These are phyloP conservation scores for Lentinus brumalis DNA, from an alignment of 768 basidiomycete genomes.

Conservation along the genomic window DNA sequence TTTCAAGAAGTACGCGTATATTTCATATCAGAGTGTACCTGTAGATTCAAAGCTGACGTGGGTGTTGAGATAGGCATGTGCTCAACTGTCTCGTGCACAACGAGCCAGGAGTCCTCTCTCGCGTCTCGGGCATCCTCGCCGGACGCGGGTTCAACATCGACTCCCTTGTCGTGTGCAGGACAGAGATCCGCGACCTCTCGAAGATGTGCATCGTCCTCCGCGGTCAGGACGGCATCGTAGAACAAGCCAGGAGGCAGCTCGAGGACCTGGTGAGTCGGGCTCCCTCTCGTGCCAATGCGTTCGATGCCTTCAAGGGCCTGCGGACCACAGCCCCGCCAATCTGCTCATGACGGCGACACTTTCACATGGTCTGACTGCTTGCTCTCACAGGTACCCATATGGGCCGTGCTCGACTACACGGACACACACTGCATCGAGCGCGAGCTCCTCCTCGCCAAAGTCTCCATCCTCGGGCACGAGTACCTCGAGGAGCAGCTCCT, in stretches of 20 bases:
- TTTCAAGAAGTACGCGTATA: conserved; percentile 78
- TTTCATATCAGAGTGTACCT: background rate
- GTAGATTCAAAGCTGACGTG: background rate
- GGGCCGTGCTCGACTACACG: conserved; percentile 99
- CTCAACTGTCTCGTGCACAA: conserved; percentile 99
- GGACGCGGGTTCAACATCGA: conserved; percentile 99
- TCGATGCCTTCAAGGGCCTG: background rate
- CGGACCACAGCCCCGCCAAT: background rate
- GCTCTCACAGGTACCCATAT: conserved; percentile 83
- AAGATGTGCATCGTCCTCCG: conserved; percentile 97
- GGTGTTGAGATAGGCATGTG: conserved; percentile 63
- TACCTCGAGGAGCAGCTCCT: conserved; percentile 91
- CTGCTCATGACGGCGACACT: background rate
- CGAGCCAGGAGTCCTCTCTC: conserved; percentile 98
- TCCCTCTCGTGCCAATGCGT: background rate
- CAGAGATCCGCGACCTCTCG: conserved; percentile 94
- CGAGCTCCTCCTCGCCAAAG: conserved; percentile 92
- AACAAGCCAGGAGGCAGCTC: conserved; percentile 93
- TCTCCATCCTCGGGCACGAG: conserved; percentile 96
- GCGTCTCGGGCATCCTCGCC: conserved; percentile 96
- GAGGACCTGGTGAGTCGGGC: conserved; percentile 83
- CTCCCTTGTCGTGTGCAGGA: conserved; percentile 96
- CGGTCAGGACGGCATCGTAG: conserved; percentile 97
- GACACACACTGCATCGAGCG: conserved; percentile 88
- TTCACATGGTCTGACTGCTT: too few species aligned